Conservation (phyloP, 2,329 filamentous ascomycete species). For the Calonectria montana region DNA sequence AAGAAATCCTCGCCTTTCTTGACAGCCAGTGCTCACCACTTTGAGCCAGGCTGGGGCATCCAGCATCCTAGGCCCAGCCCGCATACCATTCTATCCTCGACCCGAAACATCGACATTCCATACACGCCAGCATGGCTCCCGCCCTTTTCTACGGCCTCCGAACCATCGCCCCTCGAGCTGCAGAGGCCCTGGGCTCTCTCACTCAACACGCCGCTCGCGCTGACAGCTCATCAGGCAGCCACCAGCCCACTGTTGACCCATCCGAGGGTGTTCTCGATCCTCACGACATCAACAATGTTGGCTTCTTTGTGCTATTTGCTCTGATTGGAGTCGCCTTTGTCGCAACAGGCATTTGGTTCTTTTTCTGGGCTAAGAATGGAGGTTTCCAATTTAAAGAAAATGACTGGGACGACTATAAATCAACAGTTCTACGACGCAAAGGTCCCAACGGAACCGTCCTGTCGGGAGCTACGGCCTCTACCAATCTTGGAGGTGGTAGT, state of each 20-base stretch:
- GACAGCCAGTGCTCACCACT: conserved; percentile 22
- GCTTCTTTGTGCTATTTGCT: conserved; percentile 87
- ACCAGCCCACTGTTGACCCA: conserved; percentile 52
- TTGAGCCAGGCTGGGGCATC: conserved; percentile 42
- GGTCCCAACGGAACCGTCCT: conserved; percentile 90
- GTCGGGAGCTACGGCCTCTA: conserved; percentile 83
- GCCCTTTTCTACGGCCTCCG: conserved; percentile 49
- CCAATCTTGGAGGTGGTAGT: conserved; percentile 87
- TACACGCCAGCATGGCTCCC: conserved; percentile 52
- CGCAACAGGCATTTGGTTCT: conserved; percentile 89
- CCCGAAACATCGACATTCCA: conserved; percentile 37
- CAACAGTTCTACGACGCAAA: conserved; percentile 87
- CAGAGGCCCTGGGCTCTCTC: conserved; percentile 43
- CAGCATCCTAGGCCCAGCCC: conserved; percentile 42
- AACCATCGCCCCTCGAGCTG: conserved; percentile 34
- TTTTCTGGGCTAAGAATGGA: conserved; percentile 97
- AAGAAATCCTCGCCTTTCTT: conserved; percentile 1
- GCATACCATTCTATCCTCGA: conserved; percentile 11
- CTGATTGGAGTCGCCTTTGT: conserved; percentile 84
- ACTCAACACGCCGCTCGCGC: conserved; percentile 57
- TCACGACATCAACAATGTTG: conserved; percentile 71
- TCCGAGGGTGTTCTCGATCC: conserved; percentile 63
- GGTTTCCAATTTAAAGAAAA: conserved; percentile 87
- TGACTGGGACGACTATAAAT: conserved; percentile 99
- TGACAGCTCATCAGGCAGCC: conserved; percentile 38